phyloP scores from a whole-genome alignment of 2,329 filamentous ascomycete species.

The Madurella mycetomatis region DNA sequence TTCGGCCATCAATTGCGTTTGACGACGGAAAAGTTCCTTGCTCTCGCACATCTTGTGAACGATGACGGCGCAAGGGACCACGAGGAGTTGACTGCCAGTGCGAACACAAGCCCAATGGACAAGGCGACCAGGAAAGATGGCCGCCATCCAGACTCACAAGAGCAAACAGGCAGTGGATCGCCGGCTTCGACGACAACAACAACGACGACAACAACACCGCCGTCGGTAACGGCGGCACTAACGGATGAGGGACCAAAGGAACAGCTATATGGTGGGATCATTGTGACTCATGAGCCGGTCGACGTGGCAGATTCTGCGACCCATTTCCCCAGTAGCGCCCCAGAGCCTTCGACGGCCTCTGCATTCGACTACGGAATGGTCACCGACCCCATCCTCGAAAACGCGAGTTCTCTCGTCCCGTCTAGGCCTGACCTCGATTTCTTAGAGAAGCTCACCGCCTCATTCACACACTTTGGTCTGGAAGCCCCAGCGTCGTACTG shows the following conservation, averaged over 20 bases:
- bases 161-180: not conserved
- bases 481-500: slow-evolving; percentile 52
- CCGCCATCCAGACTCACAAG: not conserved
- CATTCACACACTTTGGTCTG: slow-evolving; percentile 32
- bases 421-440: slow-evolving; percentile 22
- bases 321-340: slow-evolving; percentile 5
- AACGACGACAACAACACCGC: not conserved
- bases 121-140: not conserved
- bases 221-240: not conserved
- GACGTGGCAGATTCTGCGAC: slow-evolving; percentile 5
- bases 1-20: slow-evolving; percentile 54
- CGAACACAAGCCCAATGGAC: slow-evolving; percentile 4
- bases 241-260: not conserved
- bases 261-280: slow-evolving; percentile 27
- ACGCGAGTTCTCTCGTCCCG: slow-evolving; percentile 50
- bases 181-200: not conserved
- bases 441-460: slow-evolving; percentile 11
- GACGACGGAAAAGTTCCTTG: slow-evolving; percentile 55
- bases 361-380: slow-evolving; percentile 43
- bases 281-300: slow-evolving; percentile 24
- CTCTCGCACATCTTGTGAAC: slow-evolving; percentile 45
- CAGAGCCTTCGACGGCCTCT: slow-evolving; percentile 10
- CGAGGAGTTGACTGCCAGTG: slow-evolving; percentile 20
- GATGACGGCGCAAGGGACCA: slow-evolving; percentile 33
- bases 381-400: slow-evolving; percentile 47